phyloP scores from a whole-genome alignment of 441 rosid genomes.

The Eruca vesicaria region DNA sequence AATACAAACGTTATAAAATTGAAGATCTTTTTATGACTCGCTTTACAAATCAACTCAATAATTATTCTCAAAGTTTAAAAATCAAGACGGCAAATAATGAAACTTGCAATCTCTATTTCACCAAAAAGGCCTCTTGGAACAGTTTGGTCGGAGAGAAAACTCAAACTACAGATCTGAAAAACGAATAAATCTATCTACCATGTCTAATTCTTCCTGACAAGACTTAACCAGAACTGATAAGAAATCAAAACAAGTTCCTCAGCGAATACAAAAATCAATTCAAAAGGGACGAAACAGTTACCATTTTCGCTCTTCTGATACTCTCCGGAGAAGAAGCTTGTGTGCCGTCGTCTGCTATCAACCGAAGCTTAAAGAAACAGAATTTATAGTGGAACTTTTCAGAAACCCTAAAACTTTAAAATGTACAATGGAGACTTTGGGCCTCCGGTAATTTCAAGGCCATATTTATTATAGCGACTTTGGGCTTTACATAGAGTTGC shows the following conservation, averaged over 20 bases:
- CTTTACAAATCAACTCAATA: neutral
- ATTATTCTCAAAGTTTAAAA: neutral
- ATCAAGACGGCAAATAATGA: neutral
- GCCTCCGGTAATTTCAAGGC: neutral
- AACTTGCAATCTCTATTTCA: neutral
- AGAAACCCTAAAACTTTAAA: slow-evolving; percentile 15
- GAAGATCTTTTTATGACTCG: neutral
- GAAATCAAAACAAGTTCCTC: neutral
- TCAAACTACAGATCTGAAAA: slow-evolving; percentile 1
- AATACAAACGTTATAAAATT: neutral
- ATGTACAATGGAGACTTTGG: neutral
- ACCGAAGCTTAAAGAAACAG: neutral
- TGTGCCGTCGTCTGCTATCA: slow-evolving; percentile 23
- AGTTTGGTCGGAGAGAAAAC: neutral
- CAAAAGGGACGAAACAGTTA: neutral
- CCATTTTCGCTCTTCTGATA: slow-evolving; percentile 30
- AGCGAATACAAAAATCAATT: neutral
- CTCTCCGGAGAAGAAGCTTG: slow-evolving; percentile 29
- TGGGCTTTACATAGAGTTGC: neutral
- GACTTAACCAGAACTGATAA: neutral
- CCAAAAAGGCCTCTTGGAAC: too few relatives aligned
- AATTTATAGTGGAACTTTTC: neutral
- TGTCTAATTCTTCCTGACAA: neutral
- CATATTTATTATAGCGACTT: neutral
- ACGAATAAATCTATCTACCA: neutral